phyloP scores from a whole-genome alignment of 1,139 yeast genomes.

The Kazachstania sp. region DNA sequence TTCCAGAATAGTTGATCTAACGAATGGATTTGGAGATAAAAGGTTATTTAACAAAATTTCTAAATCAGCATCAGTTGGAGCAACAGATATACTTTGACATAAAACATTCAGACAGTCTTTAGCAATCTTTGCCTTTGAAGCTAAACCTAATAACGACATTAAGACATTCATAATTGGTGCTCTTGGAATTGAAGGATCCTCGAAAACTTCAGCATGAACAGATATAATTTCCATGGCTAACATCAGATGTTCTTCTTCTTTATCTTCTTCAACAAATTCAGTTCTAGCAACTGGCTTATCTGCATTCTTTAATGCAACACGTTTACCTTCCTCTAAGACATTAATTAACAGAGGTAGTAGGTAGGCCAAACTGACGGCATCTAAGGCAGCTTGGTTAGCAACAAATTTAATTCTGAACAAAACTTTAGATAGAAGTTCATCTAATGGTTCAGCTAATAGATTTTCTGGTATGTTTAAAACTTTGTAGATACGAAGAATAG shows the following conservation, averaged over 20 bases:
- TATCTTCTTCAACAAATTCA: slow-evolving; percentile 70
- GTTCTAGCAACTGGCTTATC: slow-evolving; percentile 42
- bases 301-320: slow-evolving; percentile 43
- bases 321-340: slow-evolving; percentile 53
- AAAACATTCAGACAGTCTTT: slow-evolving; percentile 75
- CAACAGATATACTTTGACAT: slow-evolving; percentile 64
- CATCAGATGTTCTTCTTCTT: slow-evolving; percentile 77
- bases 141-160: slow-evolving; percentile 57
- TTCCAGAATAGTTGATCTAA: slow-evolving; percentile 72
- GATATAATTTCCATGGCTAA: slow-evolving; percentile 71
- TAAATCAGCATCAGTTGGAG: slow-evolving; percentile 50
- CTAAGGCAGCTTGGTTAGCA: slow-evolving; percentile 66
- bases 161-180: slow-evolving; percentile 51
- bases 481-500: slow-evolving; percentile 49
- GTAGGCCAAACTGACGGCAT: slow-evolving; percentile 60
- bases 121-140: slow-evolving; percentile 70
- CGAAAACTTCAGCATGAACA: slow-evolving; percentile 67
- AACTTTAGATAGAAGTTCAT: slow-evolving; percentile 51
- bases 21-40: slow-evolving; percentile 57
- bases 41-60: slow-evolving; percentile 49
- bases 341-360: slow-evolving; percentile 62
- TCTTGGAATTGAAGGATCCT: slow-evolving; percentile 62
- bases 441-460: slow-evolving; percentile 44
- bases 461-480: slow-evolving; percentile 37
- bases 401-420: slow-evolving; percentile 69